Conservation (phyloP, 495 filamentous ascomycete species). For the Aspergillus nanangensis region DNA sequence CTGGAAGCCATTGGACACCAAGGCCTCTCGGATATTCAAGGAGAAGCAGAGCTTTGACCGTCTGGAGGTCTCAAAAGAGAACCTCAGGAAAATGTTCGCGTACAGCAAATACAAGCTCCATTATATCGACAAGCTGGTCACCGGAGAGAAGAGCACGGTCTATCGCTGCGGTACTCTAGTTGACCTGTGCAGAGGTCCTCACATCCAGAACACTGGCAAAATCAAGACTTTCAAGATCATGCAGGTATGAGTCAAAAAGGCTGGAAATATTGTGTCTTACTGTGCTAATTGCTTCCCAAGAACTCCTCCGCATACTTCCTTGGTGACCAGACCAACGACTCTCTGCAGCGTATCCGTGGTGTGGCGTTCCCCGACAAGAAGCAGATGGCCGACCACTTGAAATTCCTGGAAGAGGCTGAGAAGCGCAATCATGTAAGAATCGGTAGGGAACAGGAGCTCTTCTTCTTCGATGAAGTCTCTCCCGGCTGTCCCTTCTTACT, state of each 20-base stretch:
- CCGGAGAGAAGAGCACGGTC: constrained; percentile 86
- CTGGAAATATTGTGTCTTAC: too few relatives aligned
- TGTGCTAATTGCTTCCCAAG: constrained; percentile 38
- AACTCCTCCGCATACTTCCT: constrained; percentile 97
- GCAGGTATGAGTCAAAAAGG: constrained; percentile 47
- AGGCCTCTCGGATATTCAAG: constrained; percentile 76
- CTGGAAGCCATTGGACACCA: constrained; percentile 73
- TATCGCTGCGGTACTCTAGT: constrained; percentile 82
- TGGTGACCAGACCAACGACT: constrained; percentile 87
- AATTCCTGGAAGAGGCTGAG: constrained; percentile 91
- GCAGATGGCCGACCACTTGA: constrained; percentile 80
- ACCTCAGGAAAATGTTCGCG: constrained; percentile 91
- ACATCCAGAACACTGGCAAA: constrained; percentile 88
- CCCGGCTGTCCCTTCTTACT: constrained; percentile 92
- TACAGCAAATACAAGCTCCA: constrained; percentile 96
- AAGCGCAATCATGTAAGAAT: constrained; percentile 91
- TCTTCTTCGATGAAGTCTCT: constrained; percentile 90
- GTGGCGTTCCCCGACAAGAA: constrained; percentile 98
- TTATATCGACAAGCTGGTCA: constrained; percentile 91
- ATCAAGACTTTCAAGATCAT: constrained; percentile 93
- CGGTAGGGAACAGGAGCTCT: constrained; percentile 91
- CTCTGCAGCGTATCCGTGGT: constrained; percentile 91
- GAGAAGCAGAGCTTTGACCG: constrained; percentile 96
- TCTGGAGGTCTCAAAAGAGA: constrained; percentile 79
- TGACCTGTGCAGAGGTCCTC: constrained; percentile 74